phyloP scores from a whole-genome alignment of 169 alveolate species.

The Cryptosporidium bovis region DNA sequence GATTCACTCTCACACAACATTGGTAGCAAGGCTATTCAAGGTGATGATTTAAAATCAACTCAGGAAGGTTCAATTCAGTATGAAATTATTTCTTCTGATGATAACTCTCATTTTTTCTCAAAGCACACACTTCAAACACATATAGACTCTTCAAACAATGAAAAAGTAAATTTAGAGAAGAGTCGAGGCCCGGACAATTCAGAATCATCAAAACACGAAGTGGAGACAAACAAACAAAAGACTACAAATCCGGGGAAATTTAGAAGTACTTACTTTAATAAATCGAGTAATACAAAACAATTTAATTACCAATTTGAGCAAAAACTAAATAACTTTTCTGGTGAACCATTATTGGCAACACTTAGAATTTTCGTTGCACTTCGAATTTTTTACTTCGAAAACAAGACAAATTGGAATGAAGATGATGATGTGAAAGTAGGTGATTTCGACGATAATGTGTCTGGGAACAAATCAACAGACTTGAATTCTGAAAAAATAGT shows the following conservation, averaged over 20 bases:
- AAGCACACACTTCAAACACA: neutral
- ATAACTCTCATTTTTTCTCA: neutral
- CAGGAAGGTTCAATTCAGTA: neutral
- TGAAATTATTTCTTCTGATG: neutral
- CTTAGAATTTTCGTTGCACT: conserved; percentile 64
- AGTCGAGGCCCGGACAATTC: neutral
- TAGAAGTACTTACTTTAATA: neutral
- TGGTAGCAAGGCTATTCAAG: neutral
- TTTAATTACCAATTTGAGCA: neutral
- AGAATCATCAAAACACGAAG: neutral
- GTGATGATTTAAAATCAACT: conserved; percentile 2
- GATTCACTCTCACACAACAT: conserved; percentile 55
- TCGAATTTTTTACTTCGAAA: conserved; percentile 30
- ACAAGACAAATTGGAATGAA: conserved; percentile 23
- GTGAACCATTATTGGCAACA: conserved; percentile 52
- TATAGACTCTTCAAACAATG: neutral
- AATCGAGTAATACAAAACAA: neutral
- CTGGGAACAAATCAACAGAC: neutral
- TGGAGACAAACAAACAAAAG: neutral
- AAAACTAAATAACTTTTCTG: conserved; percentile 27
- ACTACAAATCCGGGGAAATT: neutral
- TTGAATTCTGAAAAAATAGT: conserved; percentile 5
- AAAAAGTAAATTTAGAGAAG: neutral
- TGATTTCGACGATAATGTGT: neutral
- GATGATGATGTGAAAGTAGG: conserved; percentile 38